Base-by-base conservation (phyloP, 345 rosid genomes). In the Abelmoschus esculentus region DNA sequence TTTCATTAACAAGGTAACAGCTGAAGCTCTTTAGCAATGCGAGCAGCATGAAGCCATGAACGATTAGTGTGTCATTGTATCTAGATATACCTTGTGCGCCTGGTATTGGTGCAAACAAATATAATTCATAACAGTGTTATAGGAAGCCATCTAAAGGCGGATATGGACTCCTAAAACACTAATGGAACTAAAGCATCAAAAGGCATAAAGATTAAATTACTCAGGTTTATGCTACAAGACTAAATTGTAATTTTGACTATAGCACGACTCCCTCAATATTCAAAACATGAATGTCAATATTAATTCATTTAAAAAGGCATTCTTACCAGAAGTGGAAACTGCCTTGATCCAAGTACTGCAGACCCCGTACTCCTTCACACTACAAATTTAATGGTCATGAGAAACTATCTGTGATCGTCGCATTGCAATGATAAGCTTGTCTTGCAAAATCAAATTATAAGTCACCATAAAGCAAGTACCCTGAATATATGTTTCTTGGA, bases 301-400 rank as follows among this genome's bases (percentile, higher is more conserved):
- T 12, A 46, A 47, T 66, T 66, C n/a, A 47, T 46, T 26, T 1
- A 49, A 60, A 40, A 40, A 9, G 44, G 44, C 18, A 57, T 22
- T 40, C 70, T 71, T 61, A 78, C 84, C 69, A 29, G 74, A 63
- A 68, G 61, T 44, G 49, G 82, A 77, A 38, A 82, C 67, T 44
- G 83, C 79, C 73, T 74, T 77, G 70, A 76, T 66, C 89, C 89
- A 85, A 18, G 77, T 79, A 63, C 80, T 74, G 52, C 81, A 87
- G 53, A 83, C 78, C 32, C 89, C 77, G 40, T 65, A 74, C 5
- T 80, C 86, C 78, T 78, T 78, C 65, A 85, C 80, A n/a, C 89
- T 87, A 74, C 53, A 61, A 60, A n/a, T 7, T 66, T 55, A 73
- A 61, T 26, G 53, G 42, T 44, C 38, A 22, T 42, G 14, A 74